Conservation (phyloP, 2,329 filamentous ascomycete species). For the Hysterium pulicare region DNA sequence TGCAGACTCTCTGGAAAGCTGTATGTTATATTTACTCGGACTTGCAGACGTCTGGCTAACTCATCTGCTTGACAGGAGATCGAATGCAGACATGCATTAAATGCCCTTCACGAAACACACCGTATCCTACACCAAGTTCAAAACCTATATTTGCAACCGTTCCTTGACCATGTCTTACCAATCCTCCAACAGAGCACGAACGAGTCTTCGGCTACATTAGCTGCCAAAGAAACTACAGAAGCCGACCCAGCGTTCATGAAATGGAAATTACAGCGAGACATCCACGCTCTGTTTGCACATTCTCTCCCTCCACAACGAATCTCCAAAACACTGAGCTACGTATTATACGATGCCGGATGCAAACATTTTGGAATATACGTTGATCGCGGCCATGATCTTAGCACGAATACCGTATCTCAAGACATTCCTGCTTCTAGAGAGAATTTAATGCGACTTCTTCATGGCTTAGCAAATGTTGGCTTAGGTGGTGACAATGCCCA, state of each 20-base stretch:
- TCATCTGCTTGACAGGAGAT: constrained; percentile 18
- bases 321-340: constrained; percentile 52
- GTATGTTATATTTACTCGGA: too few relatives aligned
- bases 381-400: constrained; percentile 20
- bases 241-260: constrained; percentile 15
- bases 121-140: constrained; percentile 35
- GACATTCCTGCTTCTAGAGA: constrained; percentile 39
- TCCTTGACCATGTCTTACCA: constrained; percentile 32
- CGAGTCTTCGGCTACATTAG: constrained; percentile 29
- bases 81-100: constrained; percentile 22
- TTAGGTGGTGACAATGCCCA: constrained; percentile 68
- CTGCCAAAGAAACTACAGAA: constrained; percentile 39
- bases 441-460: constrained; percentile 55
- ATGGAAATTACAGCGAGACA: constrained; percentile 56
- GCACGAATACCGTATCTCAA: constrained; percentile 15
- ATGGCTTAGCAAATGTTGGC: constrained; percentile 61
- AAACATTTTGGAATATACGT: constrained; percentile 41
- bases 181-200: constrained; percentile 27
- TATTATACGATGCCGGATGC: constrained; percentile 54
- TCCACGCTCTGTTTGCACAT: constrained; percentile 64
- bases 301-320: constrained; percentile 54
- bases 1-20: constrained; percentile 29
- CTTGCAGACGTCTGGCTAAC: too few relatives aligned
- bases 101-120: constrained; percentile 36
- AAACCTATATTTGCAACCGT: constrained; percentile 34